Evolutionary conservation across 2,329 filamentous ascomycete species (phyloP).

Genomic region (Phoma herbarum): DNA sequence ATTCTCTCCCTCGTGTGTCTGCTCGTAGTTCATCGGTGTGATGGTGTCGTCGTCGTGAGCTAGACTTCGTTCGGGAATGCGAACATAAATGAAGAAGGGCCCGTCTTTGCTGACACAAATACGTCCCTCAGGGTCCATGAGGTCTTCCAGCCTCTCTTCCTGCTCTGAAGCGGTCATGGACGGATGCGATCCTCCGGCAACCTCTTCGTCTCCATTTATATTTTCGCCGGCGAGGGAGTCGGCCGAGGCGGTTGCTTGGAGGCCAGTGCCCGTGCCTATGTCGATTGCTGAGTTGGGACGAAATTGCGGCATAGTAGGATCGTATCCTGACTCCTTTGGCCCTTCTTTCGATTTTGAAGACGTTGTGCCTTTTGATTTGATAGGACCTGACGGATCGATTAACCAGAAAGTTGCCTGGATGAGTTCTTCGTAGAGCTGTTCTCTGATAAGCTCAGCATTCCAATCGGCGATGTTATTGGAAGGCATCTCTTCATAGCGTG

Average conservation of each 20-base stretch:
- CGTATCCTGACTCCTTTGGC: constrained; percentile 41
- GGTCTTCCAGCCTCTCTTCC: constrained; percentile 8
- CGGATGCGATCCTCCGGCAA: neutral
- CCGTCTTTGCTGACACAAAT: constrained; percentile 4
- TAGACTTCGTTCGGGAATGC: neutral
- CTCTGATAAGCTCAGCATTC: constrained; percentile 14
- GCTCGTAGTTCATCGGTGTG: neutral
- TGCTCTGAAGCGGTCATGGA: neutral
- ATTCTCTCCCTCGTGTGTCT: neutral
- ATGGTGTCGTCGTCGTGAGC: neutral
- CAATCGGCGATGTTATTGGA: constrained; percentile 8
- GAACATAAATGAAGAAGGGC: constrained; percentile 9
- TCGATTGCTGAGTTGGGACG: constrained; percentile 62
- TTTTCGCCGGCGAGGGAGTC: neutral
- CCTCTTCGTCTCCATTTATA: neutral
- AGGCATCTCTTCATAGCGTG: constrained; percentile 13
- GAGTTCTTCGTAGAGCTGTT: constrained; percentile 13
- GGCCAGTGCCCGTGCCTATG: neutral
- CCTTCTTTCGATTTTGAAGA: neutral
- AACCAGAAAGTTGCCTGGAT: neutral
- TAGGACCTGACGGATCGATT: neutral
- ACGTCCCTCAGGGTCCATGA: constrained; percentile 14
- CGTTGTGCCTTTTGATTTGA: neutral
- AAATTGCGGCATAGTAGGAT: constrained; percentile 75
- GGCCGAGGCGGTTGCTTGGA: too few relatives aligned